Evolutionary conservation across 352 stramenopile species (phyloP), one percentile per base, ranked within the genome.

Genomic region (Phytopythium mirpurense): DNA sequence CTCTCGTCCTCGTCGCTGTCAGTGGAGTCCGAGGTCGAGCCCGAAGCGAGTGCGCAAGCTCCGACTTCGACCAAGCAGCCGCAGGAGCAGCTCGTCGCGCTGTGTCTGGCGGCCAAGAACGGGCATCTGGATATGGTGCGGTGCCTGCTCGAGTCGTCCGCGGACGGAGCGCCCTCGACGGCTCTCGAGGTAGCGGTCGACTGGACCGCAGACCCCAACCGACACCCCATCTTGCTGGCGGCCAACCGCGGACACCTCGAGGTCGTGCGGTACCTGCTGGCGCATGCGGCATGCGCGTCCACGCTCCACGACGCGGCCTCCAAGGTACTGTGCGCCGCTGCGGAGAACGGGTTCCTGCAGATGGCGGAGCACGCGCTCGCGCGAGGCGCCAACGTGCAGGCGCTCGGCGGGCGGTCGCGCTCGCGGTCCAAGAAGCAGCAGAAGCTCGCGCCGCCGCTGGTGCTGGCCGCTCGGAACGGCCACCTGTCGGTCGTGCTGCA

Each of bases 101-200:
- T 82, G 14, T 74, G 68, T 41, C 58, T 79, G 36, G 74, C 74
- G 37, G 74, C 71, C 50, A 72, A 75, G 57, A 78, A 78, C 24
- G 72, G 69, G 9, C 71, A 81, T 52, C 31, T 85, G 11, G 69
- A 80, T 44, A 75, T 78, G 56, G 74, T 85, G 35, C 56, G 81
- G 56, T 74, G 71, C 23, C 42, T 83, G 34, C 40, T 80, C 31
- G 51, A 53, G 32, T 41, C 32, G 18, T 15, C 26, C 9, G 18
- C 6, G 23, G 40, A 66, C 21, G 42, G 45, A 26, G 38, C 59
- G 1, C 26, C 15, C 14, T 50, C 54, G 27, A 4, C 9, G 19
- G 23, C 15, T 27, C 5, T 50, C n/a, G 29, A 63, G 23, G 47
- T 54, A 34, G 31, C 42, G 21, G 44, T 45, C 26, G 56, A 63